These are phyloP conservation scores for Fennellomyces sp. DNA, from an alignment of 371 early-diverging fungal genomes.

Conservation along the genomic window DNA sequence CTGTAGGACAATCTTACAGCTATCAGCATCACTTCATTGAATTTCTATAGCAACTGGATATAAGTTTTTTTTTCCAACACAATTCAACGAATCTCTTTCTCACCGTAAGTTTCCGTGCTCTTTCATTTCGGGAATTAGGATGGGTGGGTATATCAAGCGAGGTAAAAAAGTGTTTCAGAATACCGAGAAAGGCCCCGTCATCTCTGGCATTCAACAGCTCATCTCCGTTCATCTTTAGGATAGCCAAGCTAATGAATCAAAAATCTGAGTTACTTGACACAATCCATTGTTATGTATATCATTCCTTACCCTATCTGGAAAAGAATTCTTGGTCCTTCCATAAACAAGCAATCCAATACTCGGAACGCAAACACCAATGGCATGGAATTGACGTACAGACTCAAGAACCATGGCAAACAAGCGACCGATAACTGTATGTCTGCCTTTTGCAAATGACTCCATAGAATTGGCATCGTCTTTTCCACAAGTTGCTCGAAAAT, in stretches of 20 bases:
- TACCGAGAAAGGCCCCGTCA: constrained; percentile 90
- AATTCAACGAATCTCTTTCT: not conserved
- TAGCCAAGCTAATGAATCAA: constrained; percentile 54
- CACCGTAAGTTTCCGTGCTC: constrained; percentile 65
- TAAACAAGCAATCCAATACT: constrained; percentile 91
- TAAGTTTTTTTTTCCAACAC: not conserved
- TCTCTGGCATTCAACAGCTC: constrained; percentile 82
- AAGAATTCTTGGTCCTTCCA: constrained; percentile 92
- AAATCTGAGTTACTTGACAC: too few species aligned
- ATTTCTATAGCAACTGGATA: constrained; percentile 51
- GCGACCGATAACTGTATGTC: constrained; percentile 96
- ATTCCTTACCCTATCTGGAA: constrained; percentile 87
- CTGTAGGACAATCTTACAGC: too few species aligned
- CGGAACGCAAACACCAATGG: constrained; percentile 87
- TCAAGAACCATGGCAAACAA: constrained; percentile 95
- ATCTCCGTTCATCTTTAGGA: constrained; percentile 92
- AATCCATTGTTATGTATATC: too few species aligned
- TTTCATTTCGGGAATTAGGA: constrained; percentile 57
- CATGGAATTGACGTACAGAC: constrained; percentile 93
- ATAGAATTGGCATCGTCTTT: constrained; percentile 78
- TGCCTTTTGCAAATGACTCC: constrained; percentile 77
- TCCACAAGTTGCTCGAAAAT: constrained; percentile 90
- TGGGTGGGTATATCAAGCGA: constrained; percentile 71
- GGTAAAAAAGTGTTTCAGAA: constrained; percentile 75
- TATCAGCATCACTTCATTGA: constrained; percentile 89